Base-by-base conservation (phyloP, 768 basidiomycete genomes). In the Boletus bicolor region DNA sequence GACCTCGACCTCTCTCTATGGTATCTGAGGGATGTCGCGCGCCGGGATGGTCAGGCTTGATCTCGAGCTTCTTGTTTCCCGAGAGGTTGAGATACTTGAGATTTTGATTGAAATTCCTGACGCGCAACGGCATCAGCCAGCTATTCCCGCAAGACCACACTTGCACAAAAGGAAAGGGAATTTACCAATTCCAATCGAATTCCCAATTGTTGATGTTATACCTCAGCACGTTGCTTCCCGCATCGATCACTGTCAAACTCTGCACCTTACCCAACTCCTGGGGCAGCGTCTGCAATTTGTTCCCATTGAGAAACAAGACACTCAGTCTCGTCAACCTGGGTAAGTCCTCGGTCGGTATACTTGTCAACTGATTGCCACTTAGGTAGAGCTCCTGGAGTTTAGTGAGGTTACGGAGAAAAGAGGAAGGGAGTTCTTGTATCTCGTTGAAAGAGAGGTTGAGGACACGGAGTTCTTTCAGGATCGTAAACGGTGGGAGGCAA, bases 131-230 rank as follows among this genome's bases (percentile, higher is more conserved):
- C 1, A 7, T 62, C 41, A 56, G 55, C 48, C 42, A n/a, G 11
- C 32, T 44, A 21, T 21, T 53, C 21, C 2, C 1, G 2, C 17
- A 35, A 14, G 50, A 43, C 11, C 7, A 42, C 4, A 11, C 7
- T 55, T 34, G 28, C 39, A 35, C 38, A 30, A 45, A 57, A 34
- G 41, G 28, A 21, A 24, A 83, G 21, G 21, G 21, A 3, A 24
- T 24, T 47, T 60, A 96, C 96, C 97, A 98, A 69, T 99, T 98
- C 95, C 95, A 98, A 73, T 99, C 97, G 71, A 94, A 98, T 69
- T 96, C 92, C 88, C 88, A 94, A 66, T 99, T 99, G 62, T 92
- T 90, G 63, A 97, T 93, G 68, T 98, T 99, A 73, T 98, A 98
- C 80, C 90, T 92, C 72, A 99, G 77, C 51, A 84, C 72, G 69